Evolutionary conservation across 2,329 filamentous ascomycete genomes (phyloP), one percentile per base, ranked within the genome.

Genomic region (Trichoderma koningii): DNA sequence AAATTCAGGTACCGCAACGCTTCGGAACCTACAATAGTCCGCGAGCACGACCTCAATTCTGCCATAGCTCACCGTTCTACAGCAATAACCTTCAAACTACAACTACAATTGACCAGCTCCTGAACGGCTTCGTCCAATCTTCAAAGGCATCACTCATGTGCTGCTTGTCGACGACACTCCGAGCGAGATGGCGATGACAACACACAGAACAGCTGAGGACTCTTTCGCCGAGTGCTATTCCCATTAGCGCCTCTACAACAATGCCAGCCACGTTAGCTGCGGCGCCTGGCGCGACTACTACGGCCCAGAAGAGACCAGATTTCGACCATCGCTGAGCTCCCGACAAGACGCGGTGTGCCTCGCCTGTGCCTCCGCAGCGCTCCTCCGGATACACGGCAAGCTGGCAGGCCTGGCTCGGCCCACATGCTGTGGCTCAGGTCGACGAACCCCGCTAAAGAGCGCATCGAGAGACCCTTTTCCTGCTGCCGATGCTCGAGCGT

Each of bases 381-480:
- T 53, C 57, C 57, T 62, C 48, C 57, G 48, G 57, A 62, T 52
- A 62, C 57, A 52, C 57, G 57, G 60, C 60, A 63, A 63, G 41
- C 38, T 63, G n/a, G 44, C 23, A 42, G 61, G 21, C 45, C 44
- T 64, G 52, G 48, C 56, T 56, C 45, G 61, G 42, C 55, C 61
- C 44, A 56, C 61, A 28, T 21, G 19, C 52, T 64, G 52, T 56
- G 52, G 61, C 34, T 55, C 45, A 28, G 52, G 61, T 51, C 41
- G 23, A 41, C 23, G 52, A 55, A 44, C 61, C 61, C 61, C 61
- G 61, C 61, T 30, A 21, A 56, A 42, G 44, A 48, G 3, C 50
- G 52, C 61, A 28, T 56, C 52, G 44, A 45, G 61, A 44, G 60
- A 51, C 52, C 61, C 53, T 56, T 64, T 52, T 48, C 28, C 52